phyloP scores from a whole-genome alignment of 2,329 filamentous ascomycete species.

The Moelleriella libera region DNA sequence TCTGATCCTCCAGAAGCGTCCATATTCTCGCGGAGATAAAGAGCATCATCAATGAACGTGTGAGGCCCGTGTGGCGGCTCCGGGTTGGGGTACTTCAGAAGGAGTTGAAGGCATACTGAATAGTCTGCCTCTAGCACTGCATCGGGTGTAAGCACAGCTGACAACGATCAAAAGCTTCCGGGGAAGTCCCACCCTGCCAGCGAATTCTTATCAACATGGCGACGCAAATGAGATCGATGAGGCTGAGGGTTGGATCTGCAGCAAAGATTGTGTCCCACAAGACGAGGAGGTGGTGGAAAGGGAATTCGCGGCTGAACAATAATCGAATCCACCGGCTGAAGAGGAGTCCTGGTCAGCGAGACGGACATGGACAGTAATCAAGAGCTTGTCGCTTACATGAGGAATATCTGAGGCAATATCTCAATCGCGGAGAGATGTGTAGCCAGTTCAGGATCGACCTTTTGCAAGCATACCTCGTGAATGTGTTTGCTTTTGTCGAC shows the following conservation, averaged over 20 bases:
- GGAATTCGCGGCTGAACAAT: conserved; percentile 84
- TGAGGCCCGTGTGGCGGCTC: conserved; percentile 49
- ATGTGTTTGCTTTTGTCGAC: conserved; percentile 77
- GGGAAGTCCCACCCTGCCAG: conserved; percentile 53
- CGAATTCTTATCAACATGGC: conserved; percentile 86
- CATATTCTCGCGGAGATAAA: conserved; percentile 57
- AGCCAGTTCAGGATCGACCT: conserved; percentile 71
- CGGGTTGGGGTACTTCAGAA: conserved; percentile 72
- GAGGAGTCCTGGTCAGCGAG: not conserved
- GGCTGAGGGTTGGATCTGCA: conserved; percentile 62
- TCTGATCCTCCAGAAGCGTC: conserved; percentile 45
- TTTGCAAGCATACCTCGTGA: conserved; percentile 66
- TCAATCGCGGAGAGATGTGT: conserved; percentile 71
- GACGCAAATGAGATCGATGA: conserved; percentile 84
- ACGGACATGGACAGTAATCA: not conserved
- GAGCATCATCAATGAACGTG: conserved; percentile 74
- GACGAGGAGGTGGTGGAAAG: conserved; percentile 67
- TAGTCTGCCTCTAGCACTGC: conserved; percentile 78
- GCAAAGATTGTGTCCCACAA: conserved; percentile 91
- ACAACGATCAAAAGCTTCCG: not conserved
- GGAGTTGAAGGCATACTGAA: conserved; percentile 64
- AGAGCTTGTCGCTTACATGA: conserved; percentile 49
- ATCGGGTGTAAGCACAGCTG: conserved; percentile 10
- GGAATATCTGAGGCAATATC: conserved; percentile 88
- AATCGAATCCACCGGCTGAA: conserved; percentile 80